Evolutionary conservation across 202 grass and related monocot genomes (phyloP), one percentile per base, ranked within the genome.

Genomic region (Schoenoplectus tabernaemontani): DNA sequence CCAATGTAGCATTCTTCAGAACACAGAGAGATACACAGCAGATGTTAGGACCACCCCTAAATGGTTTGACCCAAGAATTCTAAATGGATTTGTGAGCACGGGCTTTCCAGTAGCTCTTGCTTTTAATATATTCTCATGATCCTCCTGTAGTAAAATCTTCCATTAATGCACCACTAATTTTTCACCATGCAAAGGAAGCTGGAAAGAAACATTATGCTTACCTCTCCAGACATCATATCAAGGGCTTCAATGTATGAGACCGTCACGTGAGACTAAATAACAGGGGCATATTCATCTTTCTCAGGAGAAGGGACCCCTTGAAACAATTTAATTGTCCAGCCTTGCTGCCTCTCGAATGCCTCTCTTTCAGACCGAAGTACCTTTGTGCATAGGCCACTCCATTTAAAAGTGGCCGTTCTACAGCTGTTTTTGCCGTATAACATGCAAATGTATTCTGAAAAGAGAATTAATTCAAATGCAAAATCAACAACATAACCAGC

Each of bases 171-270:
- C 17, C n/a, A 44, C 47, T 62, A 79, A 32, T 30, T 63, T 78
- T 28, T 60, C 5, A 63, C 20, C 36, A 63, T 58, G 24, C 28
- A 79, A 79, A 77, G n/a, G 0, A 78, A 42, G 9, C 24, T 58
- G 19, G 41, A 79, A 82, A 57, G 84, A 86, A 78, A 44, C n/a
- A 24, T 3, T 50, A 59, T 63, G 71, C 1, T 50, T 79, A 94
- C 95, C 87, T 94, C 89, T 42, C 91, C 95, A 50, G 91, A 97
- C 89, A 94, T 94, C 91, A 97, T 97, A 78, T 97, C 95, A 22
- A 97, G 84, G 53, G 81, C 87, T 7, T 83, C 87, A 64, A 97
- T 90, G 78, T 97, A 93, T 23, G 89, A 92, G 56, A 97, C 58
- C 0, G 95, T 92, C 41, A 94, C 91, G 81, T 97, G 95, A 47